phyloP scores from a whole-genome alignment of 225 moss, liverwort and hornwort genomes.

The Polytrichum formosum region DNA sequence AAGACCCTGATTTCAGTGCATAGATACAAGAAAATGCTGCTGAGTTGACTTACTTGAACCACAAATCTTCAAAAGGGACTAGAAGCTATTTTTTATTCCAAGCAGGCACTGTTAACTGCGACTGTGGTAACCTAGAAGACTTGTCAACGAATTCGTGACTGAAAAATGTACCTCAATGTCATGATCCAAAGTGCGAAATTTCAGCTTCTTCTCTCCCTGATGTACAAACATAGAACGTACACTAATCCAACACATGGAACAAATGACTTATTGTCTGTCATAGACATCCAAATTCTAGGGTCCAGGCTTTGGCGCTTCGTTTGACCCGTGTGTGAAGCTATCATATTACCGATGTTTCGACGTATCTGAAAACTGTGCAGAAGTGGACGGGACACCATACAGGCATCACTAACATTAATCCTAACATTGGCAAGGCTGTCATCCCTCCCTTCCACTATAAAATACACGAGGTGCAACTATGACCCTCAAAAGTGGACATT shows the following conservation, averaged over 20 bases:
- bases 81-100: too few relatives aligned
- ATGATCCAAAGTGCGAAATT: background rate
- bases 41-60: too few relatives aligned
- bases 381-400: conserved; percentile 25
- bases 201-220: background rate
- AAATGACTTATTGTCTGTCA: conserved; percentile 13
- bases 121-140: too few relatives aligned
- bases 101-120: too few relatives aligned
- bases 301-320: conserved; percentile 14
- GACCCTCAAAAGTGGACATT: conserved; percentile 9
- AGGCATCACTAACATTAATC: background rate
- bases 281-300: conserved; percentile 10
- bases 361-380: conserved; percentile 35
- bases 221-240: conserved; percentile 1
- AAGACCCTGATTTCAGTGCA: too few relatives aligned
- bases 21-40: too few relatives aligned
- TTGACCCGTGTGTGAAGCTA: conserved; percentile 14
- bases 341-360: conserved; percentile 8
- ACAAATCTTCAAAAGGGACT: too few relatives aligned
- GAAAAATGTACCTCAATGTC: background rate
- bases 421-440: background rate
- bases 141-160: background rate
- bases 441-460: conserved; percentile 16
- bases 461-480: conserved; percentile 24
- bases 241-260: conserved; percentile 2